Base-by-base conservation (phyloP, 345 rosid species). In the Euphorbia pulcherrima region DNA sequence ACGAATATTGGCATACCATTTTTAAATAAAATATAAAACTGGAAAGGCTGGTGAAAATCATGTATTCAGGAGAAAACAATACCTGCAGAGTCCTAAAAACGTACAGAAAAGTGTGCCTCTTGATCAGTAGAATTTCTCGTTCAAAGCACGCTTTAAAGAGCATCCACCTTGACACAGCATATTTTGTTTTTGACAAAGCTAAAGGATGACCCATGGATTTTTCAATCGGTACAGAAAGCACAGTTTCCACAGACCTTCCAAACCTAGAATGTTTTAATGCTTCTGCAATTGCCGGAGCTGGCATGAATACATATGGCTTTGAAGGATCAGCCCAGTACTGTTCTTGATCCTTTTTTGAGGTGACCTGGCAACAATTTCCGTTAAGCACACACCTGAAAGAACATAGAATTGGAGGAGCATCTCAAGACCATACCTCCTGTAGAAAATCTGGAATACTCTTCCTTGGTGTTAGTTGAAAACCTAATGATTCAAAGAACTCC, bases 361-460 rank as follows among this genome's bases (percentile, higher is more conserved):
- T 92, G 64, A 92, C 97, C 98, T 92, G 82, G 68, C 39, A 72
- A 65, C 14, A 53, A 8, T 29, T 21, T 12, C 68, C 26, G 61
- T 64, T 64, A 72, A 67, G 60, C 17, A 29, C 67, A 61, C 44
- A 39, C n/a, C n/a, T n/a, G n/a, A 27, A 60, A 56, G 35, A 68
- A 69, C 39, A 72, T 44, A 35, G 24, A 73, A 72, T 23, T 20
- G 35, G 9, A 52, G 23, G 65, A 69, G 62, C n/a, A 33, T 57
- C 57, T 57, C 55, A 20, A 54, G 50, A 69, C 23, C 37, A 67
- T 81, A 90, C 98, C 94, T 93, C 98, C 75, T 90, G 98, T 74
- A 93, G 96, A 77, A 93, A 93, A 88, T 93, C 98, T 27, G 98
- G 94, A 58, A 93, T 78, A 9, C 96, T 93, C 78, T 92, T 92